Conservation (phyloP, 129 eudicot species). For the Helianthus tuberosus region DNA sequence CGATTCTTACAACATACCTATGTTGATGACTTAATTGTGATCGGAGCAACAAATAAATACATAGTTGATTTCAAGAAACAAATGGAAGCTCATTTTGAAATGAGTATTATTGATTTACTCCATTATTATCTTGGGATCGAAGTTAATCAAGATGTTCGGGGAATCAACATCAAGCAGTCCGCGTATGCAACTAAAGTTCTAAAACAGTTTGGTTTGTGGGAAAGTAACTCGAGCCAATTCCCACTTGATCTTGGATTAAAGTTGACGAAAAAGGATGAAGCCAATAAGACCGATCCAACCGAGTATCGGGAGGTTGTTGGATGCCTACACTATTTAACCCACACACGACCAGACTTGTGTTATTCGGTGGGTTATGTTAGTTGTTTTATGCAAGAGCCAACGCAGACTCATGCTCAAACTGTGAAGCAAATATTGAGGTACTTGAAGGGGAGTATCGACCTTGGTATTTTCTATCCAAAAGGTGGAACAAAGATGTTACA, state of each 20-base stretch:
- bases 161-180: too few relatives aligned
- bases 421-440: constrained; percentile 14
- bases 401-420: neutral
- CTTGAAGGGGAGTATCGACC: constrained; percentile 5
- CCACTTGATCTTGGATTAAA: neutral
- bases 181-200: too few relatives aligned
- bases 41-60: neutral
- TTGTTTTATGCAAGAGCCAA: neutral
- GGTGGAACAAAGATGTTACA: neutral
- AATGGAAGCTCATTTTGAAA: neutral
- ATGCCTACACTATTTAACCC: neutral
- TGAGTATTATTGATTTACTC: neutral
- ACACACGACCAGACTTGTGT: neutral
- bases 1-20: neutral
- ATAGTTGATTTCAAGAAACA: neutral
- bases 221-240: neutral
- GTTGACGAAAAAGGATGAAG: neutral
- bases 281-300: neutral
- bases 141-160: too few relatives aligned
- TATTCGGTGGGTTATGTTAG: constrained; percentile 18
- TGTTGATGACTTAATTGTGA: constrained; percentile 6
- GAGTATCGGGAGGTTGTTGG: neutral
- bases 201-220: neutral
- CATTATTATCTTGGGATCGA: neutral
- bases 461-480: neutral